Evolutionary conservation across 2,329 filamentous ascomycete species (phyloP).

Genomic region (Penicillium expansum): DNA sequence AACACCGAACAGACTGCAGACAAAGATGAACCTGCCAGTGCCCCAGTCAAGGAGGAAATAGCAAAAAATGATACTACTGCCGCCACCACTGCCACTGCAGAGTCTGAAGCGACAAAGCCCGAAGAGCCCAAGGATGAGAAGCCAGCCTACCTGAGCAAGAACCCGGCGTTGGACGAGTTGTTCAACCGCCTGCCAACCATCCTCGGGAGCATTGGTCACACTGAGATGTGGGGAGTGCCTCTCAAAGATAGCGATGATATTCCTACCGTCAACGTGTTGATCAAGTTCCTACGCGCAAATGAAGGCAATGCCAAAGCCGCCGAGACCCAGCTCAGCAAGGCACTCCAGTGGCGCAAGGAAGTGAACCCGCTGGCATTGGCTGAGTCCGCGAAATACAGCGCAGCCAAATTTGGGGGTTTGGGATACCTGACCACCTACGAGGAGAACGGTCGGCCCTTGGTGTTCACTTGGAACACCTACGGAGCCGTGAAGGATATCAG

Average conservation of each 20-base stretch:
- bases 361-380: conserved; percentile 68
- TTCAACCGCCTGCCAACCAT: conserved; percentile 59
- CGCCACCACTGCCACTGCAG: conserved; percentile 6
- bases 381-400: conserved; percentile 60
- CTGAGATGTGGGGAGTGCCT: conserved; percentile 83
- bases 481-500: conserved; percentile 79
- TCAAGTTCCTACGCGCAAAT: conserved; percentile 93
- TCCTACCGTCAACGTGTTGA: conserved; percentile 77
- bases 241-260: conserved; percentile 58
- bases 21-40: conserved; percentile 6
- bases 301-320: conserved; percentile 70
- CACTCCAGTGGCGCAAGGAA: conserved; percentile 78
- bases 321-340: conserved; percentile 72
- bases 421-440: conserved; percentile 77
- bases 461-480: conserved; percentile 93
- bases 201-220: conserved; percentile 57
- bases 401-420: conserved; percentile 69
- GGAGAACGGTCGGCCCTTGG: conserved; percentile 51
- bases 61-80: neutral
- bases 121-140: conserved; percentile 27
- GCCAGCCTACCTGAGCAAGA: conserved; percentile 39
- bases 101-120: conserved; percentile 16
- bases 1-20: neutral
- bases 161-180: conserved; percentile 53
- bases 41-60: neutral